Percentiles rank a stretch among this genome's conserved stretches.
Evolutionary conservation across 306 rosid genomes (phyloP).

Genomic region (Fagus sylvatica): DNA sequence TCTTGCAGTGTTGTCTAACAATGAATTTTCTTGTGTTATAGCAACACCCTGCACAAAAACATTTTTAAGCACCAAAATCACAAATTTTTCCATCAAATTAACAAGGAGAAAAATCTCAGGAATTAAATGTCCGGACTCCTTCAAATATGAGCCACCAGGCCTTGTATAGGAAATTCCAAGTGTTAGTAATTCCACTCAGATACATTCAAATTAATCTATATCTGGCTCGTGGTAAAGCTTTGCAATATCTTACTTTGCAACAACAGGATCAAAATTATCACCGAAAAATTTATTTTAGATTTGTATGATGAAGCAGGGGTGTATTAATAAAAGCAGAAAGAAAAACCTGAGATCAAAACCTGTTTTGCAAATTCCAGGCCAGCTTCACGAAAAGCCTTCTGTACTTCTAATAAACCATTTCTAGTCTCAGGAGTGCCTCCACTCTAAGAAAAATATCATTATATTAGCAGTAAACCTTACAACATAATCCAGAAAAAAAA

Average conservation of each 20-base stretch:
- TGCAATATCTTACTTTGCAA: conserved; percentile 2
- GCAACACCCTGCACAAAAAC: conserved; percentile 82
- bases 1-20: conserved; percentile 95
- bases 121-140: background rate
- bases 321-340: conserved; percentile 35
- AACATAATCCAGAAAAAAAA: background rate
- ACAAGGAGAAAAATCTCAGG: background rate
- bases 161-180: background rate
- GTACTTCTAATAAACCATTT: conserved; percentile 94
- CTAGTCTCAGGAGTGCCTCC: conserved; percentile 99
- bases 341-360: conserved; percentile 86
- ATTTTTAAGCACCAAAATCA: conserved; percentile 24
- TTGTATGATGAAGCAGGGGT: conserved; percentile 17
- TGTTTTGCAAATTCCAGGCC: conserved; percentile 93
- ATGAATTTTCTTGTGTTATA: conserved; percentile 87
- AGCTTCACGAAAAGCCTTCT: conserved; percentile 98
- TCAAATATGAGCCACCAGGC: background rate
- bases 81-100: background rate
- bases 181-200: conserved; percentile 6
- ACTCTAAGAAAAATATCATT: conserved; percentile 55
- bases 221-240: conserved; percentile 6
- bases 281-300: conserved; percentile 4
- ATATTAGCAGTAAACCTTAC: conserved; percentile 21
- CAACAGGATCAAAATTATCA: conserved; percentile 10
- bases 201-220: conserved; percentile 6